Percentiles rank a stretch among this genome's conserved stretches.
Evolutionary conservation across 106 monocot genomes (phyloP).

Genomic region (Vanilla planifolia): DNA sequence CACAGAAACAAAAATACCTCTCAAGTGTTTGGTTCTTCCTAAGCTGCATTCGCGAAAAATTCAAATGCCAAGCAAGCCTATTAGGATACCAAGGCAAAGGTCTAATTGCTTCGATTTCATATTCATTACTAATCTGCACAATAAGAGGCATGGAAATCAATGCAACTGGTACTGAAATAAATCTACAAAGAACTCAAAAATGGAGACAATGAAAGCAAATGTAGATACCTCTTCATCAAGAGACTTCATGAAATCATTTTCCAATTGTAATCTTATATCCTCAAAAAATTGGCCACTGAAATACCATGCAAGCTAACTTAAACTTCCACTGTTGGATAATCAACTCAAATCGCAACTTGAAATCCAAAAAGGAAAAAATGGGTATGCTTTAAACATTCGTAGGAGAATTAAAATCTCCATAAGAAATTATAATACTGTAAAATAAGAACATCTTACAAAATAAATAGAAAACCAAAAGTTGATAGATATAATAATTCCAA

Average conservation of each 20-base stretch:
- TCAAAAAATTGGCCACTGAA: slow-evolving; percentile 74
- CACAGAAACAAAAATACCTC: slow-evolving; percentile 44
- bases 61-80: slow-evolving; percentile 98
- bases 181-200: neutral
- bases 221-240: slow-evolving; percentile 61
- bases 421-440: no score
- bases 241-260: slow-evolving; percentile 80
- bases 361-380: neutral
- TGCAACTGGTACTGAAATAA: neutral
- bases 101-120: slow-evolving; percentile 78
- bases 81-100: slow-evolving; percentile 96
- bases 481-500: no score
- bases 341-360: neutral
- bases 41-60: slow-evolving; percentile 93
- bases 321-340: neutral
- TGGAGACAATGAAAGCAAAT: neutral
- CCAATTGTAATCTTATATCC: slow-evolving; percentile 67
- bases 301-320: neutral
- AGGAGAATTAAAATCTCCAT: no score
- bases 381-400: neutral
- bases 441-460: no score
- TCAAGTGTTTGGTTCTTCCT: slow-evolving; percentile 98
- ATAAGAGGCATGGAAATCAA: neutral
- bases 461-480: no score
- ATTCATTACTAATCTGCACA: slow-evolving; percentile 49